Evolutionary conservation across 371 early-diverging fungal genomes (phyloP), one percentile per base, ranked within the genome.

Genomic region (Haplosporangium sp.): DNA sequence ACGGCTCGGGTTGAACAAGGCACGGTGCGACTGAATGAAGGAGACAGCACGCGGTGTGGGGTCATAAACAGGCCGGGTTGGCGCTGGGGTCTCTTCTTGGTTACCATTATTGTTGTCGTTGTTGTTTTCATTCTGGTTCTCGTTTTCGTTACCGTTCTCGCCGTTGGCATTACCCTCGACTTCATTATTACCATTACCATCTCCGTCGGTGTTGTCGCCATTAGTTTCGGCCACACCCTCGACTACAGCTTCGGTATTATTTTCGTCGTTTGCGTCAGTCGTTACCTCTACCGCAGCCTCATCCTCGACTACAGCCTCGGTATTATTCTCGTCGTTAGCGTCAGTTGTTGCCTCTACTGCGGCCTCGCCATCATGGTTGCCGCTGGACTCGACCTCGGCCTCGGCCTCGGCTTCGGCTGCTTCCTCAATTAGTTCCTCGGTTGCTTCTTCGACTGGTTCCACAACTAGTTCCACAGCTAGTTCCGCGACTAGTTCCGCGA

Each of bases 1-100:
- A 41, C 52, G 55, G 23, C 64, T 56, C 29, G 68, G 62, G 20
- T 62, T 55, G 42, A 66, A 72, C 4, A 66, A 16, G 0, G 46
- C 52, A 3, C 61, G 48, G 16, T 71, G 71, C 1, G 50, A 37
- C 36, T 59, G 21, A 13, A 71, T 13, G 20, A 71, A 71, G 13
- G 46, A 38, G 36, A 55, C 47, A 3, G 55, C 71, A 3, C 55
- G 41, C 5, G 59, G 65, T 0, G 55, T 45, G 16, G 65, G 68
- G 36, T 68, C 50, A 43, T 42, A 71, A 6, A 50, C 65, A 20
- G 68, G 68, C n/a, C 5, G 59, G 5, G 46, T 16, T 21, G 41
- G 43, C 11, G 54, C 18, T 37, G 53, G 16, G 42, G 18, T 41
- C 51, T 16, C 41, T 4, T 53, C 29, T 5, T 5, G 10, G 53